Base-by-base conservation (phyloP, 495 filamentous ascomycete species). In the Xylaria scruposa region DNA sequence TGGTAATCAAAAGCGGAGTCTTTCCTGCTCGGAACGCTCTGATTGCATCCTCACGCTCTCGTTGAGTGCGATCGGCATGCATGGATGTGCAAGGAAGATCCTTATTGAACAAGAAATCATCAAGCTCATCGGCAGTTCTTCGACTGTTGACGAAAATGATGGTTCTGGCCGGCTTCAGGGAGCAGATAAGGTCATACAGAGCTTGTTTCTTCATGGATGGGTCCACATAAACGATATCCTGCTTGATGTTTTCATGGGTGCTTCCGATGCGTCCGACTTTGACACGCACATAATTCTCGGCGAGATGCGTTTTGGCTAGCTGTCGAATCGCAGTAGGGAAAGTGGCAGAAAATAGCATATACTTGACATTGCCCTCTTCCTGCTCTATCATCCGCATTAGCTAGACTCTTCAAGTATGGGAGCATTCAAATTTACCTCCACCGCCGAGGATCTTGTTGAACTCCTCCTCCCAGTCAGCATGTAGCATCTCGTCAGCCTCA, bases 281-380 rank as follows among this genome's bases (percentile, higher is more conserved):
- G 72, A 99, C 85, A 47, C 91, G 92, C 63, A 96, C 86, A 75
- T 94, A 89, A 62, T 91, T 88, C 64, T 87, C 82, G 2, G 89
- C 83, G 67, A 99, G 87, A 77, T 93, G 92, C 12, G 91, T 83
- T 53, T 87, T 88, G 8, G 95, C 96, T 38, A 98, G 81, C 44
- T 91, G 83, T 51, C 94, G 94, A 74, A 91, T 90, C 0, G 82
- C 79, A 82, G 91, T 92, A 26, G 92, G 90, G 78, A 98, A 98
- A 0, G 96, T 98, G 13, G 96, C 96, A 2, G 94, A 97, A 74
- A 98, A 98, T 88, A 99, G 94, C 87, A 97, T 84, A 82, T 92
- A 97, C 24, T 81, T 90, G 82, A 85, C 94, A 86, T 85, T 84
- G 67, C 94, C 91, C 6, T 90, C 92, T 74, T 97, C 93, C 63